Evolutionary conservation across 495 filamentous ascomycete genomes (phyloP), one percentile per base, ranked within the genome.

Genomic region (Entonaema liquescens): DNA sequence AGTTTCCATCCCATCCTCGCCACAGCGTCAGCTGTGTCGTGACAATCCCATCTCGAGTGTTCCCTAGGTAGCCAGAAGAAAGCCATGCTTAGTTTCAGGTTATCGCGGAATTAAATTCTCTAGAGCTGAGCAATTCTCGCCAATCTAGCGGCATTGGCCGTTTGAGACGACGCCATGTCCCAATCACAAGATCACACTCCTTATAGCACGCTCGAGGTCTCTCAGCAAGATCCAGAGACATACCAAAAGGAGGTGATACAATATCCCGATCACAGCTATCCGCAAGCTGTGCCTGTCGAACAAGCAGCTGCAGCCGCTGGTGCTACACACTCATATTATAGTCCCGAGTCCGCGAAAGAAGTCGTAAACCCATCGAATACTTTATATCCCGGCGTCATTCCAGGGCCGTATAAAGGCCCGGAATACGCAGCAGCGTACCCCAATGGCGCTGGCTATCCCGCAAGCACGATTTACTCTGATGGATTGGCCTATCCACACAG

Each of bases 121-220:
- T 67, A 35, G 12, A 67, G 53, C 59, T 67, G 69, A 71, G 54
- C 54, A 67, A 64, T 59, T 60, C 19, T 21, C 44, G 17, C 6
- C 42, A 21, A 59, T 60, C 33, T 38, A 36, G 47, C 60, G 61
- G 54, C 61, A 50, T 57, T n/a, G 13, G 61, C 44, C 52, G 57
- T 64, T 65, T 28, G 59, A 60, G 58, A 68, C 40, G 49, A 36
- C 65, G 56, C 31, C 23, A 73, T 73, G 70, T 65, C 65, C n/a
- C 56, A 65, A 25, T 9, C 55, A 53, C 56, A 38, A 35, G 40
- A 53, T 31, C 29, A 62, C 31, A 21, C 23, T 19, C 57, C 55
- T 33, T 65, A 73, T n/a, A 73, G 71, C 58, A 73, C 66, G n/a
- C 71, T 73, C 23, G 71, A 73, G 58, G 66, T 73, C 33, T 65